phyloP scores from a whole-genome alignment of 73 alveolate species.

The Paramecium caudatum region DNA sequence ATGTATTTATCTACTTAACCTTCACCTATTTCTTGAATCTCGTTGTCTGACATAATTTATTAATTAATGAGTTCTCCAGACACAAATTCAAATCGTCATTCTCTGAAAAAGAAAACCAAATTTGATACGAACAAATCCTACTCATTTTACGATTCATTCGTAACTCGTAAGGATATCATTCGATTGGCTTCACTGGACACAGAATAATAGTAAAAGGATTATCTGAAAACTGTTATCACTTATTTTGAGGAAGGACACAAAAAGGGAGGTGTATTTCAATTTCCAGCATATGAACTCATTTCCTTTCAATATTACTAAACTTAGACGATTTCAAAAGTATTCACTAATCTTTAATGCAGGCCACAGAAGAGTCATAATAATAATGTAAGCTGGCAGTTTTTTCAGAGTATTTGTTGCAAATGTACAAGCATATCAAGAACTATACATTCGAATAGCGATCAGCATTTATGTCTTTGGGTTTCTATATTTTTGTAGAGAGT shows the following conservation, averaged over 20 bases:
- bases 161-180: conserved; percentile 40
- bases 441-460: conserved; percentile 56
- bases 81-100: conserved; percentile 1
- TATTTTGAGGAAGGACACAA: conserved; percentile 37
- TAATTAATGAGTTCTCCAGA: conserved; percentile 55
- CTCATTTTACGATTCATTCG: conserved; percentile 50
- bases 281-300: conserved; percentile 33
- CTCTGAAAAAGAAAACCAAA: background rate
- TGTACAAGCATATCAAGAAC: background rate
- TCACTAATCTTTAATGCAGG: background rate
- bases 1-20: conserved; percentile 11
- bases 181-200: background rate
- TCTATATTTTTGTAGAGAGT: conserved; percentile 58
- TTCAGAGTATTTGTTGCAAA: conserved; percentile 24
- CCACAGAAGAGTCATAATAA: conserved; percentile 54
- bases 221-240: background rate
- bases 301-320: conserved; percentile 24
- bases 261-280: conserved; percentile 24
- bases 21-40: conserved; percentile 19
- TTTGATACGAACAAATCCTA: conserved; percentile 14
- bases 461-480: conserved; percentile 6
- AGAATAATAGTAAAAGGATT: background rate
- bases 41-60: conserved; percentile 31
- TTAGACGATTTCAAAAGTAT: conserved; percentile 58
- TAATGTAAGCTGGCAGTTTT: conserved; percentile 23